Evolutionary conservation across 345 rosid genomes (phyloP).

Genomic region (Hypericum perforatum): DNA sequence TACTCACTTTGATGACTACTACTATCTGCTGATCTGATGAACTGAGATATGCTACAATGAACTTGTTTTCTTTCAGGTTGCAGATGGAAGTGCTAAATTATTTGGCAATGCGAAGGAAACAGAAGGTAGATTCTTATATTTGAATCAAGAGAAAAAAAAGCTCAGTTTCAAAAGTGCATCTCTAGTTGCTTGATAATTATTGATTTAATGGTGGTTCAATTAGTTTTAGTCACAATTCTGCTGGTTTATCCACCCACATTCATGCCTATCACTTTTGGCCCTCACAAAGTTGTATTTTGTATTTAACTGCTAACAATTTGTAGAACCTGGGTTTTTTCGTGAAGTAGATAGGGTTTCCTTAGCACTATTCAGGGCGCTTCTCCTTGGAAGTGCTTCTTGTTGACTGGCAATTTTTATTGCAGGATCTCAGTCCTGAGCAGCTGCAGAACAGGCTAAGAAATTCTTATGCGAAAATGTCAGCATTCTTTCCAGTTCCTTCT

Average conservation of each 20-base stretch:
- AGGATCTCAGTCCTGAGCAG: conserved; percentile 50
- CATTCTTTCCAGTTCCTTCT: conserved; percentile 60
- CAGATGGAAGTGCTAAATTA: conserved; percentile 58
- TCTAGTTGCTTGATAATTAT: not conserved
- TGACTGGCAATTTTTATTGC: conserved; percentile 18
- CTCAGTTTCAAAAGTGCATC: conserved; percentile 7
- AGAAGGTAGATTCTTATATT: conserved; percentile 30
- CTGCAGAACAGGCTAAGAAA: conserved; percentile 30
- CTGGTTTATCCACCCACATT: not conserved
- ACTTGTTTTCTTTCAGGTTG: conserved; percentile 47
- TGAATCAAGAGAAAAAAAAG: not conserved
- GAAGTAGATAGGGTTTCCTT: no score
- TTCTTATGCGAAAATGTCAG: conserved; percentile 57
- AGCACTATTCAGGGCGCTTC: not conserved
- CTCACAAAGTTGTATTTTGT: no score
- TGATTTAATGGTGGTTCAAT: not conserved
- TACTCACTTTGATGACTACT: conserved; percentile 22
- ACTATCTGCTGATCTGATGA: conserved; percentile 4
- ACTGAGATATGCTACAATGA: conserved; percentile 11
- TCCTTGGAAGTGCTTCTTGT: conserved; percentile 6
- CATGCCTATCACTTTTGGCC: not conserved
- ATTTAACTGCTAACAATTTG: no score
- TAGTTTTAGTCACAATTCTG: not conserved
- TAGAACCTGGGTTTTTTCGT: no score
- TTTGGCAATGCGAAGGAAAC: conserved; percentile 49